Evolutionary conservation across 805 yeast genomes (phyloP), one percentile per base, ranked within the genome.

Genomic region (Candida patagonica): DNA sequence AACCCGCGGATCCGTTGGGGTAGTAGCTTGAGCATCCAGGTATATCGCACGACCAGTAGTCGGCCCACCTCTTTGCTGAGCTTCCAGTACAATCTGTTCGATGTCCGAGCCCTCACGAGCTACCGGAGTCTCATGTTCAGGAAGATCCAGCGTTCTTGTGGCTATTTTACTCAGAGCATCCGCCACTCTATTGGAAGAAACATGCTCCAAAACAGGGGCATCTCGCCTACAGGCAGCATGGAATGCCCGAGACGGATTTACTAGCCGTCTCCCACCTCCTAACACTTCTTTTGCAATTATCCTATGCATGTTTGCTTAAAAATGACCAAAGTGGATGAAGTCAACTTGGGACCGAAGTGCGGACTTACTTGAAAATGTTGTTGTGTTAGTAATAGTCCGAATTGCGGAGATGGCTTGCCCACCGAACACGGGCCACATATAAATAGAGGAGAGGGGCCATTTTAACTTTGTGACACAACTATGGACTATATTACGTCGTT

Each of bases 1-100:
- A 7, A 92, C 99, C 41, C 99, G 71, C 24, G 98, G 98, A 58
- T 92, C 99, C 1, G 92, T 83, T 21, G 97, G 98, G 0, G 99
- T 89, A 0, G 99, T 92, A 23, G 98, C 97, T 65, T 92, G 99
- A 73, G 88, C 88, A 55, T 92, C 99, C 55, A 92, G 66, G 62
- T 92, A 92, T 47, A 92, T 92, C 7, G 99, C 98, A 52, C 96
- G 74, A 9, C 53, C 53, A 1, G 41, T 26, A 2, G 37, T 22
- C 8, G 21, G 20, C 15, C 37, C 38, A 13, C 45, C 44, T 6
- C 38, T 26, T 15, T 43, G 41, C 30, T 43, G 37, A 9, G 49
- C 35, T 21, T 49, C 50, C 37, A 47, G 41, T n/a, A 50, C 36
- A 7, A 42, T 46, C 41, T 47, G 45, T 10, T 37, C 48, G 13